Evolutionary conservation across 208 protist genomes (phyloP).

Genomic region (Trypanosoma avium): DNA sequence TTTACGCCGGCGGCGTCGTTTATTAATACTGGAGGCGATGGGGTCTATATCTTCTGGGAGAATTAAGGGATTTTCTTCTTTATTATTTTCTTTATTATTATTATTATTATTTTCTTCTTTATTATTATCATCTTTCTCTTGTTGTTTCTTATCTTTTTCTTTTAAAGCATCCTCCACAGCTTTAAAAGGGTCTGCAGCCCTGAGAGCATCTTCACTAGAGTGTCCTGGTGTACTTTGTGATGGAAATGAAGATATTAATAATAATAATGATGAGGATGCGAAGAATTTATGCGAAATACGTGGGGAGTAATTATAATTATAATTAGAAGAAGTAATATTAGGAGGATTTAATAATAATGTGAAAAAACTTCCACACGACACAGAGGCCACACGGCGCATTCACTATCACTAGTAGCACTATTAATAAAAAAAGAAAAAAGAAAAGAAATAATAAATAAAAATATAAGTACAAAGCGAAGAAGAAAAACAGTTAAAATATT

Average conservation of each 20-base stretch:
- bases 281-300: too few relatives aligned
- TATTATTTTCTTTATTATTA: too few relatives aligned
- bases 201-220: constrained; percentile 54
- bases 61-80: too few relatives aligned
- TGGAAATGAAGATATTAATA: not conserved
- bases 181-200: constrained; percentile 46
- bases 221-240: constrained; percentile 29
- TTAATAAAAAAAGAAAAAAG: constrained; percentile 6
- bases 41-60: constrained; percentile 30
- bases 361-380: constrained; percentile 6
- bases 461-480: not conserved
- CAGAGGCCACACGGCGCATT: constrained; percentile 7
- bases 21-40: constrained; percentile 27
- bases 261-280: too few relatives aligned
- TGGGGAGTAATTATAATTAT: too few relatives aligned
- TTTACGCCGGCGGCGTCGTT: constrained; percentile 56
- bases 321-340: too few relatives aligned
- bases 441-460: not conserved
- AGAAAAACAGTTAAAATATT: not conserved
- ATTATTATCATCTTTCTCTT: constrained; percentile 2
- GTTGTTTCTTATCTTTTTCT: constrained; percentile 2
- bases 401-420: not conserved
- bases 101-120: not conserved
- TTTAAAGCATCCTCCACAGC: constrained; percentile 35
- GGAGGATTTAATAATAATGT: not conserved